Percentiles rank a stretch among this genome's conserved stretches.
phyloP scores from a whole-genome alignment of 495 filamentous ascomycete species.

The Xylaria bambusicola region DNA sequence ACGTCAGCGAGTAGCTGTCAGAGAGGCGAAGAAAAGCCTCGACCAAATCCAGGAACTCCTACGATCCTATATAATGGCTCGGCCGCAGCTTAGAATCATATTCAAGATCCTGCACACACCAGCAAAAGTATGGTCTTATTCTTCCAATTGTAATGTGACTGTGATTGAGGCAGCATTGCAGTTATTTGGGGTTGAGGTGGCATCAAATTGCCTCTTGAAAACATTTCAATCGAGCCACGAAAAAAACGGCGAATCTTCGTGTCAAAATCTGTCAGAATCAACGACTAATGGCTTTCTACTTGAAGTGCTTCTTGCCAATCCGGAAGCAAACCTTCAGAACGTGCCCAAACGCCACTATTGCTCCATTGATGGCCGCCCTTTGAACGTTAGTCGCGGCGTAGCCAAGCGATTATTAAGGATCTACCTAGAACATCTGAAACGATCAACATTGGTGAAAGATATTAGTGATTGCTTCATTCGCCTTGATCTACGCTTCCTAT shows the following conservation, averaged over 20 bases:
- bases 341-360: slow-evolving; percentile 64
- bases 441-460: slow-evolving; percentile 10
- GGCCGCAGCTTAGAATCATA: slow-evolving; percentile 62
- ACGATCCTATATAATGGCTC: slow-evolving; percentile 74
- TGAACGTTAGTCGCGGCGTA: slow-evolving; percentile 64
- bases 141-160: slow-evolving; percentile 55
- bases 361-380: slow-evolving; percentile 76
- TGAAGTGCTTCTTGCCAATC: slow-evolving; percentile 62
- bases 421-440: slow-evolving; percentile 27
- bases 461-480: slow-evolving; percentile 69
- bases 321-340: slow-evolving; percentile 53
- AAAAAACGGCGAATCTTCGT: not conserved
- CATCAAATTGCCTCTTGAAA: slow-evolving; percentile 47
- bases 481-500: slow-evolving; percentile 71
- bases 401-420: slow-evolving; percentile 63
- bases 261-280: not conserved
- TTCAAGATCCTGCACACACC: slow-evolving; percentile 68
- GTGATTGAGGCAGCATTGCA: slow-evolving; percentile 70
- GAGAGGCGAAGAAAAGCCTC: slow-evolving; percentile 62
- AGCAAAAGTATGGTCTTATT: slow-evolving; percentile 71
- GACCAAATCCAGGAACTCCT: slow-evolving; percentile 66
- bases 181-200: slow-evolving; percentile 66
- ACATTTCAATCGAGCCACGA: slow-evolving; percentile 13
- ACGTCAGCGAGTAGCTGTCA: slow-evolving; percentile 65
- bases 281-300: slow-evolving; percentile 31